A percentile compares a stretch with the other conserved stretches of the same genome.
Conservation (phyloP, 176 grass and related monocot genomes). For the Oryza nivara region DNA sequence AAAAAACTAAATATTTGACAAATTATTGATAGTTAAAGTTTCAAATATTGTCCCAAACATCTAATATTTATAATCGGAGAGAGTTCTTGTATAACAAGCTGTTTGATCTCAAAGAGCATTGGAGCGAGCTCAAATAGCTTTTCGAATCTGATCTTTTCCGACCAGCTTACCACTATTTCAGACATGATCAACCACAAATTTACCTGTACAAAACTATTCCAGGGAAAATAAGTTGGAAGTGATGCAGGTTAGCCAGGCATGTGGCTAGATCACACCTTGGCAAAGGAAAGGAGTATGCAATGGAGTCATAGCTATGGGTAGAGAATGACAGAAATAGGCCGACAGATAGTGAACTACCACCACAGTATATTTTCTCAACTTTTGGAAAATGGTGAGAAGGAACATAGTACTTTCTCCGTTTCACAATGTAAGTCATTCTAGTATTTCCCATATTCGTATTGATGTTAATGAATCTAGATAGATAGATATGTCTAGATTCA, state of each 20-base stretch:
- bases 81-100: neutral
- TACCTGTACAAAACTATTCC: neutral
- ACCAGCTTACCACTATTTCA: neutral
- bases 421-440: no score
- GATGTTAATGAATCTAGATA: no score
- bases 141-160: neutral
- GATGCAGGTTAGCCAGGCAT: neutral
- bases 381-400: conserved; percentile 5
- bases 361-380: neutral
- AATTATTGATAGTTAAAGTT: no score
- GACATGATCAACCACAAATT: neutral
- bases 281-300: neutral
- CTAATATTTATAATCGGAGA: no score
- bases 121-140: no score
- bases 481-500: no score
- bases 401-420: neutral
- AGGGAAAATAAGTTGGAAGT: neutral
- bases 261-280: neutral
- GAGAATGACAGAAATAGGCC: conserved; percentile 11
- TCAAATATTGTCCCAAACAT: no score
- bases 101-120: neutral
- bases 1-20: no score
- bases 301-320: neutral
- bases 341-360: neutral
- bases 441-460: no score